Evolutionary conservation across 1,284 basidiomycete genomes (phyloP).

Genomic region (Cryptococcus jaspeensis): DNA sequence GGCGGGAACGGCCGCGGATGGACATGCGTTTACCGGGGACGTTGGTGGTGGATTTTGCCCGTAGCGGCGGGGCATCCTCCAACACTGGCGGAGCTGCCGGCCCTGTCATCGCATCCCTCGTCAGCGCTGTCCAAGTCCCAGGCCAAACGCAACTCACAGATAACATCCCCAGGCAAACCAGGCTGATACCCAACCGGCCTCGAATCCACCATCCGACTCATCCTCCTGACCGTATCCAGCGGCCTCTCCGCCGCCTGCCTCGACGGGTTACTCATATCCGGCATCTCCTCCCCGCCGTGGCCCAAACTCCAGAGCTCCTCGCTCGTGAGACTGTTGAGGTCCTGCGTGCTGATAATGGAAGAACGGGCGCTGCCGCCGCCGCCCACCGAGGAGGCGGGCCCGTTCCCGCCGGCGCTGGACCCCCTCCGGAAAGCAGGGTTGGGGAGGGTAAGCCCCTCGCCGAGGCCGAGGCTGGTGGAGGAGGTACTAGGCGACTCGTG

Average conservation of each 20-base stretch:
- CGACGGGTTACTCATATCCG: slow-evolving; percentile 49
- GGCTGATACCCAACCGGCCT: slow-evolving; percentile 16
- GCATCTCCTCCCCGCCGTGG: slow-evolving; percentile 23
- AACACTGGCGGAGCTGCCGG: slow-evolving; percentile 33
- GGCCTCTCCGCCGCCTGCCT: slow-evolving; percentile 43
- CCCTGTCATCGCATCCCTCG: slow-evolving; percentile 22
- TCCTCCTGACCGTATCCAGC: slow-evolving; percentile 44
- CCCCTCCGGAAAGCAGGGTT: slow-evolving; percentile 35
- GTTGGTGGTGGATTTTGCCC: slow-evolving; percentile 36
- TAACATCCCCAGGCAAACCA: slow-evolving; percentile 36
- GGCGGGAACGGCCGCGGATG: slow-evolving; percentile 14
- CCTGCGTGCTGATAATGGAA: slow-evolving; percentile 30
- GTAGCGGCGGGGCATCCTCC: slow-evolving; percentile 20
- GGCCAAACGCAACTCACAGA: slow-evolving; percentile 29
- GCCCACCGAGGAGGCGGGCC: slow-evolving; percentile 30
- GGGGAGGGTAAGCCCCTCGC: slow-evolving; percentile 26
- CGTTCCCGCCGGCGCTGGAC: slow-evolving; percentile 2
- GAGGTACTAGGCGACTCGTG: slow-evolving; percentile 32
- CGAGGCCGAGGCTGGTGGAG: slow-evolving; percentile 16
- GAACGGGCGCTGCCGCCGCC: too few species aligned
- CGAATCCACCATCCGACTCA: slow-evolving; percentile 33
- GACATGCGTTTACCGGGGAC: slow-evolving; percentile 25
- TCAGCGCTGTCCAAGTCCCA: background rate
- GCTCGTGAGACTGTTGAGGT: slow-evolving; percentile 35
- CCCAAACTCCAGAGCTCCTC: slow-evolving; percentile 46